These are phyloP conservation scores for Claviceps humidiphila DNA, from an alignment of 2,329 filamentous ascomycete genomes.

Conservation along the genomic window DNA sequence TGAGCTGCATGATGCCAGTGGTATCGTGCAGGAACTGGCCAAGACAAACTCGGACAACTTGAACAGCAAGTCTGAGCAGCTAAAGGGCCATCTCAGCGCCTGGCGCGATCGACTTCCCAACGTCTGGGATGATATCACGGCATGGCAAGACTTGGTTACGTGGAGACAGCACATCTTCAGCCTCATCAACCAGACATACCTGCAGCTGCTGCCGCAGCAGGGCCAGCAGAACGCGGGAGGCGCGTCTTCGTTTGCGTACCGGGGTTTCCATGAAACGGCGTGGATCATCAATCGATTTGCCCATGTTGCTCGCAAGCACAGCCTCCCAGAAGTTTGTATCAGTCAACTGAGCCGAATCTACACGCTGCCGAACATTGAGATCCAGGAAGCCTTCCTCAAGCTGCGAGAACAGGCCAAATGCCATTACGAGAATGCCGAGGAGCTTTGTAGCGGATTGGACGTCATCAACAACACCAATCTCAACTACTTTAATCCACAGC, in stretches of 20 bases:
- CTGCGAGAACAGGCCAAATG: constrained; percentile 97
- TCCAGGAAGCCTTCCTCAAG: constrained; percentile 97
- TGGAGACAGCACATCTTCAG: constrained; percentile 99
- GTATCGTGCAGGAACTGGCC: constrained; percentile 84
- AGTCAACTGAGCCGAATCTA: constrained; percentile 95
- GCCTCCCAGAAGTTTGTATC: constrained; percentile 92
- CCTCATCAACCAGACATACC: constrained; percentile 88
- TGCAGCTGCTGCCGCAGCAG: constrained; percentile 68
- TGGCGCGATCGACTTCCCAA: constrained; percentile 96
- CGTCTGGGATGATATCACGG: constrained; percentile 98
- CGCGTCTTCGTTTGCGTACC: constrained; percentile 80
- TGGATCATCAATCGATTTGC: constrained; percentile 99
- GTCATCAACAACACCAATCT: constrained; percentile 99
- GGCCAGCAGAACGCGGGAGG: constrained; percentile 66
- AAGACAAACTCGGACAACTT: constrained; percentile 75
- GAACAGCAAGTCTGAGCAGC: constrained; percentile 86
- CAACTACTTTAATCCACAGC: constrained; percentile 90
- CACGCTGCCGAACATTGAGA: constrained; percentile 97
- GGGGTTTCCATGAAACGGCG: constrained; percentile 94
- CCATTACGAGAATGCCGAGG: constrained; percentile 90
- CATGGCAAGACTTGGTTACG: constrained; percentile 98
- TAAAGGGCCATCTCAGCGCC: constrained; percentile 83
- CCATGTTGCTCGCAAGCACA: constrained; percentile 94
- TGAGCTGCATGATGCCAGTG: constrained; percentile 91
- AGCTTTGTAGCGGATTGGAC: constrained; percentile 83